These are phyloP conservation scores for Aspergillus quadrilineatus DNA, from an alignment of 2,329 filamentous ascomycete species.

Conservation along the genomic window DNA sequence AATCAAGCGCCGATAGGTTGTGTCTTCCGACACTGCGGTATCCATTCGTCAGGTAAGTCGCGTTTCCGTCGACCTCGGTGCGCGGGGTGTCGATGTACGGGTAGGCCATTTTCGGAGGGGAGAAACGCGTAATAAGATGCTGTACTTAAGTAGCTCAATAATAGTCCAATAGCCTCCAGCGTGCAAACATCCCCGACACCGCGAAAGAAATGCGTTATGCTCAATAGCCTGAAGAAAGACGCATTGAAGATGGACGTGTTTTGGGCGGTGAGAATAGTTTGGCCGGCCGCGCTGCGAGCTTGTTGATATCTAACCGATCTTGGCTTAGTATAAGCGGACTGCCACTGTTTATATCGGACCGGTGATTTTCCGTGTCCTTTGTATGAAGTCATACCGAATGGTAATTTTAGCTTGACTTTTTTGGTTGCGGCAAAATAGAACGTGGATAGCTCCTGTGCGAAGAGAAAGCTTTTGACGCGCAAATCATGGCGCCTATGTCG, in stretches of 20 bases:
- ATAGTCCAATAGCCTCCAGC: constrained; percentile 21
- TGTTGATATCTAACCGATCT: constrained; percentile 45
- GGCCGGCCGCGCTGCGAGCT: constrained; percentile 9
- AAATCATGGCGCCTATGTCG: constrained; percentile 42
- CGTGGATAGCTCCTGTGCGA: neutral
- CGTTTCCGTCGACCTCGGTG: constrained; percentile 75
- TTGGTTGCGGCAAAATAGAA: neutral
- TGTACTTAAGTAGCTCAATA: constrained; percentile 6
- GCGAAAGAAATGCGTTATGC: neutral
- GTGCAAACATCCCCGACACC: constrained; percentile 28
- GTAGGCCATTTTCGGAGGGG: constrained; percentile 57
- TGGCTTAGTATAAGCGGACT: constrained; percentile 28
- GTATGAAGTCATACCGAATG: constrained; percentile 36
- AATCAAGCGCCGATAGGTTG: constrained; percentile 63
- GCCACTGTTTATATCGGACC: constrained; percentile 19
- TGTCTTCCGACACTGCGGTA: constrained; percentile 54
- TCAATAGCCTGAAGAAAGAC: constrained; percentile 12
- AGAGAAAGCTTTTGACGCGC: neutral
- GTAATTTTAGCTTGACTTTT: constrained; percentile 16
- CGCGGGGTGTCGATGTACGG: constrained; percentile 80
- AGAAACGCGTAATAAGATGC: constrained; percentile 15
- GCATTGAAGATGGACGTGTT: constrained; percentile 31
- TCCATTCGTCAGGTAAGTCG: constrained; percentile 71
- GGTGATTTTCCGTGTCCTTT: constrained; percentile 26
- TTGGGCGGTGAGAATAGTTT: constrained; percentile 29